phyloP scores from a whole-genome alignment of 768 basidiomycete species.

The Chiua virens region DNA sequence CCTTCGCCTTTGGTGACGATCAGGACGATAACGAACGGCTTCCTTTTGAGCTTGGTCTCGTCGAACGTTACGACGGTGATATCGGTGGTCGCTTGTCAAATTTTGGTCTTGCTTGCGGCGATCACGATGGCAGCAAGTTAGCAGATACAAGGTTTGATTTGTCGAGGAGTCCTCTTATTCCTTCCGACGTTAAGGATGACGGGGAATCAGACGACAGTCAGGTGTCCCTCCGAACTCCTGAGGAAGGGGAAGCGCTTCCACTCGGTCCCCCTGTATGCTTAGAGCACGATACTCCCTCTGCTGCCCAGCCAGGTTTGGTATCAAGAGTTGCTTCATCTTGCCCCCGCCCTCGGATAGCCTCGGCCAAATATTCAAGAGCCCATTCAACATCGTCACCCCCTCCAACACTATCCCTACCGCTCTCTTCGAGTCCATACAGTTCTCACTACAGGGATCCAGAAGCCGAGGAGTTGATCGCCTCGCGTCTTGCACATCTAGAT shows the following conservation, averaged over 20 bases:
- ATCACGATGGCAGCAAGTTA: constrained; percentile 4
- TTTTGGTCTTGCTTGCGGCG: constrained; percentile 3
- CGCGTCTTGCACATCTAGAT: constrained; percentile 26
- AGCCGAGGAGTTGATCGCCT: constrained; percentile 14
- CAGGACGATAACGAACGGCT: constrained; percentile 26
- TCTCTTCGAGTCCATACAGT: constrained; percentile 3
- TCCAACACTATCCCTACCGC: constrained; percentile 1
- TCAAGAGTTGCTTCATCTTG: constrained; percentile 25
- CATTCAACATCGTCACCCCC: neutral
- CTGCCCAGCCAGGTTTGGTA: constrained; percentile 10
- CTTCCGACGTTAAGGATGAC: constrained; percentile 29
- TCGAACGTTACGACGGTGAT: neutral
- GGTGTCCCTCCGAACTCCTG: constrained; percentile 26
- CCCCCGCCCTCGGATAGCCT: constrained; percentile 25
- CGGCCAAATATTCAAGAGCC: constrained; percentile 1
- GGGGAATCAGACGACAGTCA: constrained; percentile 30
- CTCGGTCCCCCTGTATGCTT: neutral
- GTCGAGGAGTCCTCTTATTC: constrained; percentile 17
- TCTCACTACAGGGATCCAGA: constrained; percentile 1
- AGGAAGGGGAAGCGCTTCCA: constrained; percentile 21
- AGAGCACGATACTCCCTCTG: neutral
- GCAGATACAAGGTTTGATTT: constrained; percentile 20
- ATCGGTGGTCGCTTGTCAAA: neutral
- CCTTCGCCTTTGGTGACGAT: constrained; percentile 17
- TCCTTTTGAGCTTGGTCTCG: constrained; percentile 18